Percentiles rank a stretch among this genome's conserved stretches.
phyloP scores from a whole-genome alignment of 257 asterid genomes.

The Lavandula angustifolia region DNA sequence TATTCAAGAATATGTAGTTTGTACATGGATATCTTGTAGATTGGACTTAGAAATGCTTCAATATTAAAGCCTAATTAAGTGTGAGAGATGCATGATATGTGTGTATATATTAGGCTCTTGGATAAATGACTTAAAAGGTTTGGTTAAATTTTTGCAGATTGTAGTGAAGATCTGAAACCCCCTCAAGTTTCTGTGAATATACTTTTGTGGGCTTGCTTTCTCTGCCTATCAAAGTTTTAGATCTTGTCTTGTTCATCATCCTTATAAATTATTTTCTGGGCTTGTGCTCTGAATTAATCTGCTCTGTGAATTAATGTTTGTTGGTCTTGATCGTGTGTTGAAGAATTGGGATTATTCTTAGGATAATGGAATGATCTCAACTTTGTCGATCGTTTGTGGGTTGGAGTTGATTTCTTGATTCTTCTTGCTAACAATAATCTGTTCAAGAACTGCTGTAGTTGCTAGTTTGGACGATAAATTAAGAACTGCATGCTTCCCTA shows the following conservation, averaged over 20 bases:
- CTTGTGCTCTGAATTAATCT: not conserved
- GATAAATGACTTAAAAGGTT: not conserved
- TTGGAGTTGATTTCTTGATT: not conserved
- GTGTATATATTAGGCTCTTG: not conserved
- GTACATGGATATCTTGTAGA: constrained; percentile 10
- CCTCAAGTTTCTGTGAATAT: not conserved
- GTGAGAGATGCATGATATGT: not conserved
- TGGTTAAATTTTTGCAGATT: not conserved
- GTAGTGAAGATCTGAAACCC: constrained; percentile 15
- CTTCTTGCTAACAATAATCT: not conserved
- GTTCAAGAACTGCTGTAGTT: not conserved
- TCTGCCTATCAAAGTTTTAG: not conserved
- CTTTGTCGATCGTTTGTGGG: not conserved
- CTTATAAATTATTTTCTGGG: not conserved
- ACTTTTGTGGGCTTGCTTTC: constrained; percentile 1
- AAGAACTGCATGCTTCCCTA: not conserved
- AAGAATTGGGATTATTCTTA: not conserved
- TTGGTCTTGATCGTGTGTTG: not conserved
- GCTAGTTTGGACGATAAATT: not conserved
- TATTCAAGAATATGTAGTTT: constrained; percentile 12
- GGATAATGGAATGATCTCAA: not conserved
- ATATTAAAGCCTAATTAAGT: not conserved
- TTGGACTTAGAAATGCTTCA: constrained; percentile 9
- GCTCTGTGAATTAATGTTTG: not conserved
- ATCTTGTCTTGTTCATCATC: constrained; percentile 23